phyloP scores from a whole-genome alignment of 371 early-diverging fungal species.

The Mortierella sp. region DNA sequence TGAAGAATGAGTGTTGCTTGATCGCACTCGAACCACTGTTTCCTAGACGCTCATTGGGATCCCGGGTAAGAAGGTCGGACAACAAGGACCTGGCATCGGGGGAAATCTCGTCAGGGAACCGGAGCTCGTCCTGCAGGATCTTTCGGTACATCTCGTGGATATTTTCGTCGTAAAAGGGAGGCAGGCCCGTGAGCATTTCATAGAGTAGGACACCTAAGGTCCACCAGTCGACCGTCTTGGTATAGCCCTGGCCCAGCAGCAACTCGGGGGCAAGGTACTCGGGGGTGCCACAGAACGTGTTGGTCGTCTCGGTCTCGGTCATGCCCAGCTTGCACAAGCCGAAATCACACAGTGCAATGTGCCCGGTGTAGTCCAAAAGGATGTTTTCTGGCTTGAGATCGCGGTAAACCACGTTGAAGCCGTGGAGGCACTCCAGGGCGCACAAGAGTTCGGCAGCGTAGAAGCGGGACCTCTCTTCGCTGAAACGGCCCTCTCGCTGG shows the following conservation, averaged over 20 bases:
- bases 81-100: conserved; percentile 80
- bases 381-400: conserved; percentile 98
- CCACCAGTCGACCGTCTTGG: conserved; percentile 98
- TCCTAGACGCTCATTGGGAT: conserved; percentile 88
- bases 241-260: conserved; percentile 93
- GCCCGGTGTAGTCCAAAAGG: conserved; percentile 94
- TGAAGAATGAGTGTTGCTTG: conserved; percentile 93
- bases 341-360: conserved; percentile 98
- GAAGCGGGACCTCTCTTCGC: conserved; percentile 75
- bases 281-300: conserved; percentile 99
- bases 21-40: conserved; percentile 89
- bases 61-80: conserved; percentile 84
- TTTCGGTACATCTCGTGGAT: conserved; percentile 96
- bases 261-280: conserved; percentile 99
- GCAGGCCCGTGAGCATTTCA: conserved; percentile 96
- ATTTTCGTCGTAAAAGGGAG: conserved; percentile 97
- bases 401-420: conserved; percentile 88
- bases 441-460: conserved; percentile 83
- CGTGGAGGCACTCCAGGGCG: conserved; percentile 92
- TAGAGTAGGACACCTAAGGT: conserved; percentile 96
- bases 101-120: conserved; percentile 89
- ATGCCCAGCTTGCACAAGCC: conserved; percentile 97
- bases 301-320: conserved; percentile 94
- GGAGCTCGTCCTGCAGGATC: conserved; percentile 87
- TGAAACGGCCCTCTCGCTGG: conserved; percentile 82